Conservation (phyloP, 108 stramenopile genomes). For the Craspedostauros australis region DNA sequence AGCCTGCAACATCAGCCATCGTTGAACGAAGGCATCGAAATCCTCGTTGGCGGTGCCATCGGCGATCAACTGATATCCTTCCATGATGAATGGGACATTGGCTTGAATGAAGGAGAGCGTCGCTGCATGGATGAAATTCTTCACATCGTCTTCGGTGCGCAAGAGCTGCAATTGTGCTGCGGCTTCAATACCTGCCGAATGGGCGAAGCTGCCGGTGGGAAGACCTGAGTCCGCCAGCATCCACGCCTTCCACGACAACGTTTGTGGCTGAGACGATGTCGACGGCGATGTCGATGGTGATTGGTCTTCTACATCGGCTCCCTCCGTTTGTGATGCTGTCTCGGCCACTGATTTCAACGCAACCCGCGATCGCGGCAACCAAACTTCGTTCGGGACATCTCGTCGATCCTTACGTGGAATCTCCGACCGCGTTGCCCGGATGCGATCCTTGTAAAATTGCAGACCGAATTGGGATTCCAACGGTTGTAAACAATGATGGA, state of each 20-base stretch:
- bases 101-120: slow-evolving; percentile 56
- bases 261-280: background rate
- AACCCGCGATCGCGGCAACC: background rate
- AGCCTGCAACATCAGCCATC: slow-evolving; percentile 41
- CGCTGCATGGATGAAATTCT: slow-evolving; percentile 49
- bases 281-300: background rate
- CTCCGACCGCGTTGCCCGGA: slow-evolving; percentile 12
- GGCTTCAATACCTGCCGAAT: slow-evolving; percentile 77
- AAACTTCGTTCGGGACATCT: background rate
- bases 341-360: background rate
- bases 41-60: background rate
- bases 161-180: slow-evolving; percentile 69
- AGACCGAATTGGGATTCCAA: slow-evolving; percentile 25
- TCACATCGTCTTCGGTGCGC: slow-evolving; percentile 1
- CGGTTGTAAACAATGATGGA: slow-evolving; percentile 36
- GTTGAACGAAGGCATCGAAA: slow-evolving; percentile 1
- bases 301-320: background rate
- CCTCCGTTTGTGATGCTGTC: background rate
- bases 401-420: background rate
- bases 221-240: slow-evolving; percentile 71
- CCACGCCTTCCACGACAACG: slow-evolving; percentile 21
- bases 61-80: slow-evolving; percentile 28
- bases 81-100: slow-evolving; percentile 46
- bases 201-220: slow-evolving; percentile 81
- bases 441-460: slow-evolving; percentile 41